A percentile compares a stretch with the other conserved stretches of the same genome.
phyloP scores from a whole-genome alignment of 73 alveolate genomes.

The Paramecium biaurelia region DNA sequence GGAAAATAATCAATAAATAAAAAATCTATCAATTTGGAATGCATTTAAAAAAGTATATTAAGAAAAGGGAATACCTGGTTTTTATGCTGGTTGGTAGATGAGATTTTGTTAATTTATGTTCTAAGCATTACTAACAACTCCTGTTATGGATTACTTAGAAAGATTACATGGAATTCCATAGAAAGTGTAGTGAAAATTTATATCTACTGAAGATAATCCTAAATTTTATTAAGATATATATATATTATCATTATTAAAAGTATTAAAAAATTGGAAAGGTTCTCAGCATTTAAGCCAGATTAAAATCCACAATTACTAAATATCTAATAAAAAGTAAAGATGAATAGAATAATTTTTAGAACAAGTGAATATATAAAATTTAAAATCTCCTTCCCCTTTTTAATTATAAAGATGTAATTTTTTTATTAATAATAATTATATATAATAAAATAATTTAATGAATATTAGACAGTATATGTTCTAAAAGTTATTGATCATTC shows the following conservation, averaged over 20 bases:
- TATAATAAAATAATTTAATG: not conserved
- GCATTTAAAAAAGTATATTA: not conserved
- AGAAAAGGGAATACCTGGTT: not conserved
- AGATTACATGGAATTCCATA: not conserved
- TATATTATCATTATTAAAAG: too few relatives aligned
- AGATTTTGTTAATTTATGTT: not conserved
- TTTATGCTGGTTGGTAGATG: conserved; percentile 42
- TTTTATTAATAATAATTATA: too few relatives aligned
- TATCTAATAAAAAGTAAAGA: too few relatives aligned
- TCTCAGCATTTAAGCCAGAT: too few relatives aligned
- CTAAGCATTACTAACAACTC: conserved; percentile 24
- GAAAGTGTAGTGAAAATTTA: not conserved
- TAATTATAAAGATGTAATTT: too few relatives aligned
- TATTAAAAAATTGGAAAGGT: too few relatives aligned
- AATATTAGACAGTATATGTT: not conserved
- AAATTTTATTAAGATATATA: too few relatives aligned
- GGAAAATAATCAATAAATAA: not conserved
- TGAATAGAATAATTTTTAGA: too few relatives aligned
- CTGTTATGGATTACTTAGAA: not conserved
- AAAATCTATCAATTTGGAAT: not conserved
- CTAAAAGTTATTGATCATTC: not conserved
- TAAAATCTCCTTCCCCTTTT: too few relatives aligned
- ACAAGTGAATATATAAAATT: too few relatives aligned
- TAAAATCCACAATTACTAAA: too few relatives aligned
- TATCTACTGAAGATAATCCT: too few relatives aligned